Evolutionary conservation across 1,284 basidiomycete genomes (phyloP), one percentile per base, ranked within the genome.

Genomic region (Bjerkandera adusta): DNA sequence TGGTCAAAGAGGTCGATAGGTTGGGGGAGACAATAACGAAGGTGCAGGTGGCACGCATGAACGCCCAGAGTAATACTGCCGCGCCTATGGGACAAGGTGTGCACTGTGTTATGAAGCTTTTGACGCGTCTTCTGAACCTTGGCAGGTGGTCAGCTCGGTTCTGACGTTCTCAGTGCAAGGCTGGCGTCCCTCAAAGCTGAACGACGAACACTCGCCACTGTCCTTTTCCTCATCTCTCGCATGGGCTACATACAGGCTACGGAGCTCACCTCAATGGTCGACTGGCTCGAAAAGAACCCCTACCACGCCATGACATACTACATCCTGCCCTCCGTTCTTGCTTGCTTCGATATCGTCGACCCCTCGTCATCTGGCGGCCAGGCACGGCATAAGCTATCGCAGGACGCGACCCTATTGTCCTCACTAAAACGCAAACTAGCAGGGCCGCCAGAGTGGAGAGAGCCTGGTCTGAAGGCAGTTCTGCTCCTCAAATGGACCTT

Each of bases 401-500:
- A 64, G 0, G 76, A 81, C 54, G 60, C 60, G 24, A 56, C 62
- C 8, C 66, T 76, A 25, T 68, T 85, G 38, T 49, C 69, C 0
- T 79, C 72, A 48, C 80, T 88, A 79, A 77, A 71, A 27, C 73
- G 68, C 41, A 80, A 79, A 53, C 66, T 87, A 6, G 69, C 70
- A n/a, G 61, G 74, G 4, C 52, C 72, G 6, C 63, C 71, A 3
- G 64, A 70, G 22, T 93, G 92, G 87, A 81, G 79, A 48, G 84
- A 90, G 7, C 74, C 79, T 1, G 84, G 85, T 3, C 69, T 94
- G 22, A 89, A 88, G 59, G 86, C 91, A 1, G 76, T 81, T 0
- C 63, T 95, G 3, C 69, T 87, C 8, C 75, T 98, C 25, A 89
- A 92, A 57, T 97, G 92, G 92, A 87, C 90, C 0, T 71, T 95